Conservation (phyloP, 192 early-diverging fungal genomes). For the Backusella luteola region DNA sequence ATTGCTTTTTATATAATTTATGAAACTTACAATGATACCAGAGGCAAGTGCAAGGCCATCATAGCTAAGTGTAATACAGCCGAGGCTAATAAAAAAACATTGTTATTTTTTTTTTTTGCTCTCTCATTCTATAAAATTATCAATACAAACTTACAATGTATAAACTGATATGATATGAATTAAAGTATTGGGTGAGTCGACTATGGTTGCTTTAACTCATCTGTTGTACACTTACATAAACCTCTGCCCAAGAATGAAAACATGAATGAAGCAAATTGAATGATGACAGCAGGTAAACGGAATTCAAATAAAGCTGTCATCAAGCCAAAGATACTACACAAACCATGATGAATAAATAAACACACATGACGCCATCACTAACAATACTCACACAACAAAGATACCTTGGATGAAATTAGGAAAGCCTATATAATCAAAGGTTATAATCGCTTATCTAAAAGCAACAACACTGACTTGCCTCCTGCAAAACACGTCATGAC, state of each 20-base stretch:
- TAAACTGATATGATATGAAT: slow-evolving; percentile 23
- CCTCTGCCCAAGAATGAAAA: slow-evolving; percentile 31
- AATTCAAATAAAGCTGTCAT: slow-evolving; percentile 26
- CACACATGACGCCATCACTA: not conserved
- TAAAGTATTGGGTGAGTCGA: not conserved
- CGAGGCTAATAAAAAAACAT: slow-evolving; percentile 15
- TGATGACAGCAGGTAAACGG: slow-evolving; percentile 7
- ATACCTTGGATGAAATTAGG: slow-evolving; percentile 35
- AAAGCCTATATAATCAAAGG: slow-evolving; percentile 20
- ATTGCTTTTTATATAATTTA: not conserved
- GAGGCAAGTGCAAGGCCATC: slow-evolving; percentile 15
- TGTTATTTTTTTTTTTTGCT: not conserved
- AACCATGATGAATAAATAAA: not conserved
- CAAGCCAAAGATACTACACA: slow-evolving; percentile 22
- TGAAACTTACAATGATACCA: slow-evolving; percentile 31
- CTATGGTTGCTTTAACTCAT: not conserved
- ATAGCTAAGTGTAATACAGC: slow-evolving; percentile 28
- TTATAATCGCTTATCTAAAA: not conserved
- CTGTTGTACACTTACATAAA: slow-evolving; percentile 16
- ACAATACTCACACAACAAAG: slow-evolving; percentile 22
- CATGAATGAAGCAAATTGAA: slow-evolving; percentile 31
- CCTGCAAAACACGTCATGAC: slow-evolving; percentile 31
- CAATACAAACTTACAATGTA: slow-evolving; percentile 22
- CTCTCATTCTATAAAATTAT: not conserved
- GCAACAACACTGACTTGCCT: slow-evolving; percentile 8